Conservation (phyloP, 108 stramenopile species). For the Nitzschia palea region DNA sequence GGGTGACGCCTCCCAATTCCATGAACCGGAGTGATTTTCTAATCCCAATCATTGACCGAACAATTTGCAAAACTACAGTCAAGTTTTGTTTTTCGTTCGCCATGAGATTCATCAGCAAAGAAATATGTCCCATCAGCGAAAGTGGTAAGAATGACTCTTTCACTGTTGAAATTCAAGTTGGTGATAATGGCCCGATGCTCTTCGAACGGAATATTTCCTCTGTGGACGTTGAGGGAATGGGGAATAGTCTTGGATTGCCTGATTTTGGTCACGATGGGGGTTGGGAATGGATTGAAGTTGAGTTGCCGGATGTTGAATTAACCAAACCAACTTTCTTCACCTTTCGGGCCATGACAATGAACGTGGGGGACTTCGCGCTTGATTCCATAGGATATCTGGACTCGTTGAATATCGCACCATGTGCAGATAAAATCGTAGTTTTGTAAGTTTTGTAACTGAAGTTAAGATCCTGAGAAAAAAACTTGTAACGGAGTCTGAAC, state of each 20-base stretch:
- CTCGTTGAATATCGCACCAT: slow-evolving; percentile 2
- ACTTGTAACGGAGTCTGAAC: too few relatives aligned
- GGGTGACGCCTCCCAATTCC: slow-evolving; percentile 1
- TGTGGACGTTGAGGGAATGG: slow-evolving; percentile 6
- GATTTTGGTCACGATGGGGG: slow-evolving; percentile 6
- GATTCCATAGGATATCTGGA: background rate
- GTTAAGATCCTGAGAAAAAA: background rate
- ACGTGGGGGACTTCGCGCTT: background rate
- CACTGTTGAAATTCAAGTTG: slow-evolving; percentile 7
- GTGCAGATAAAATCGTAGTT: background rate
- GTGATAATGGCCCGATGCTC: background rate
- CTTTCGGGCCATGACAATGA: slow-evolving; percentile 7
- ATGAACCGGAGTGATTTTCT: background rate
- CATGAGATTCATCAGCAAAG: slow-evolving; percentile 16
- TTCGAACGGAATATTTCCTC: slow-evolving; percentile 1
- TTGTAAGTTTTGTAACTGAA: too few relatives aligned
- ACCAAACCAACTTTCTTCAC: slow-evolving; percentile 3
- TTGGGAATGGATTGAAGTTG: background rate
- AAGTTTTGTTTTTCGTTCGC: slow-evolving; percentile 13
- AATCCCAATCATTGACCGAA: background rate
- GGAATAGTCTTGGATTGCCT: background rate
- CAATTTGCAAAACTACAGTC: background rate
- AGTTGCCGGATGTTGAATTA: background rate
- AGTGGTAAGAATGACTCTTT: slow-evolving; percentile 6
- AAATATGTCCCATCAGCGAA: background rate